Evolutionary conservation across 148 eudicot genomes (phyloP), one percentile per base, ranked within the genome.

Genomic region (Pouteria glomerata): DNA sequence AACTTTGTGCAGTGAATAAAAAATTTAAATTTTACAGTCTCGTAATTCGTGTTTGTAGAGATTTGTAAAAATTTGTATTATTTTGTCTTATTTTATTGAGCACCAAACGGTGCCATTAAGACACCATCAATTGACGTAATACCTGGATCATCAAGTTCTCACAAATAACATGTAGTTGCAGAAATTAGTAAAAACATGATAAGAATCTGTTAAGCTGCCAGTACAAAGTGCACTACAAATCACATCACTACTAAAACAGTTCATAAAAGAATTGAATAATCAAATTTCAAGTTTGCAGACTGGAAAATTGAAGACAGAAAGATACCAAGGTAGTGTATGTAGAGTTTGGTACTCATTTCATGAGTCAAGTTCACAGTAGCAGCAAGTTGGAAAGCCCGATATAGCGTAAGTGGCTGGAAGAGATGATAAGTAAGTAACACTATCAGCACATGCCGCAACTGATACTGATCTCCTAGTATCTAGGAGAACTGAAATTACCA

Each of bases 281-380:
- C 8, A 61, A 73, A 69, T 23, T 34, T 37, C 23, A 60, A 57
- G 18, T 45, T n/a, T 45, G 6, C n/a, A 45, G 12, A 31, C 53
- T 21, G 12, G 7, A 47, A 30, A 51, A 1, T 18, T 16, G 41
- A 55, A 70, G 34, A 63, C 10, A 69, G 67, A 50, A 60, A 63
- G 27, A 57, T 88, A 91, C 98, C 99, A 50, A 91, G 90, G 79
- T 91, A 91, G 73, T 89, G 97, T 74, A 95, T 87, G 71, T 75
- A 68, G 74, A 89, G 83, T 64, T 66, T 66, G 45, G 77, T 66
- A 52, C 37, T 69, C 69, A 64, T 71, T 78, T 77, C 83, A 50
- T 53, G 72, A 62, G 60, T 78, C 79, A 71, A 74, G 73, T 74
- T 71, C 76, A 77, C 74, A 16, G 69, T 34, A 48, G 57, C 77